phyloP scores from a whole-genome alignment of 2,329 filamentous ascomycete species.

The Stagonosporopsis chrysanthemi region DNA sequence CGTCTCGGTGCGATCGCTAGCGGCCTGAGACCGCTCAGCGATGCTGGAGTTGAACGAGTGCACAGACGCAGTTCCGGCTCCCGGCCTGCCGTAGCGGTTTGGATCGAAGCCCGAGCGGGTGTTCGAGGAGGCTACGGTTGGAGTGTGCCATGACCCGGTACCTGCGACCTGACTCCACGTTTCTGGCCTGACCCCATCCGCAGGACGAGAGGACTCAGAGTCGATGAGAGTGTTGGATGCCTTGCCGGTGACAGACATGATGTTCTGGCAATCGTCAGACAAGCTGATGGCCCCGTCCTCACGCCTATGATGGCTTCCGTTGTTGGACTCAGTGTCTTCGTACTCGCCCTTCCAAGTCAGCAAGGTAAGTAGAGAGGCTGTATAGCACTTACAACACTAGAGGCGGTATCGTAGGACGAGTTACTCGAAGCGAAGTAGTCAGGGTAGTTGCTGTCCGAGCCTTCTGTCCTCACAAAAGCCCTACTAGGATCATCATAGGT shows the following conservation, averaged over 20 bases:
- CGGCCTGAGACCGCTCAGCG: conserved; percentile 33
- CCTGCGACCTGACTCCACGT: conserved; percentile 23
- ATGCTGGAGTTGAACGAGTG: conserved; percentile 34
- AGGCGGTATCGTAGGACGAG: conserved; percentile 20
- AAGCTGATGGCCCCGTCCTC: conserved; percentile 31
- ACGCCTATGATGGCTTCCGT: conserved; percentile 11
- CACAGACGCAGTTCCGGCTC: conserved; percentile 24
- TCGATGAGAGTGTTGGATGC: conserved; percentile 29
- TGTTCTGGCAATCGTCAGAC: conserved; percentile 23
- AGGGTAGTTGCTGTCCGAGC: conserved; percentile 20
- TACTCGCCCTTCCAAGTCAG: conserved; percentile 28
- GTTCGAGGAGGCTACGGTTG: conserved; percentile 18
- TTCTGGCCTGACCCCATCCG: conserved; percentile 4
- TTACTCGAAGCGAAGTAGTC: conserved; percentile 30
- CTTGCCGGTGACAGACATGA: conserved; percentile 22
- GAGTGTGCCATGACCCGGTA: conserved; percentile 37
- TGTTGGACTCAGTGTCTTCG: conserved; percentile 19
- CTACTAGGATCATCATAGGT: conserved; percentile 39
- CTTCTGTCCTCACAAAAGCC: conserved; percentile 31
- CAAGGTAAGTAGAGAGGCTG: neutral
- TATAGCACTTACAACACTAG: conserved; percentile 27
- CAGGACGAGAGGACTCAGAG: conserved; percentile 25
- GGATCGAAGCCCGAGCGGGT: conserved; percentile 28
- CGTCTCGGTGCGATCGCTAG: conserved; percentile 2
- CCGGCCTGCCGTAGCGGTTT: conserved; percentile 30